Evolutionary conservation across 805 yeast species (phyloP).

Genomic region (Candida endomychidarum): DNA sequence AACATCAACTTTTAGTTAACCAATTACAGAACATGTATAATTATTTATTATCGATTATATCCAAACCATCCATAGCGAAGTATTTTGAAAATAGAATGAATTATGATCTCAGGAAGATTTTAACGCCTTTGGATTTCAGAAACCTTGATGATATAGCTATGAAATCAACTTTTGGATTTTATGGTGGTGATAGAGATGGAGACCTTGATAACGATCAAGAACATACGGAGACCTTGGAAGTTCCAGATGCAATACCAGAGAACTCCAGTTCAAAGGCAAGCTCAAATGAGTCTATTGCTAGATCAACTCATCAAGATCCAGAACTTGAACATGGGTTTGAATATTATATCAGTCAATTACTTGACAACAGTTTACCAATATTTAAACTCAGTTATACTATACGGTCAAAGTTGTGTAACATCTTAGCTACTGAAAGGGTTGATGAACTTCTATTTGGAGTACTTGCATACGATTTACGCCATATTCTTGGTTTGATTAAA

Average conservation of each 20-base stretch:
- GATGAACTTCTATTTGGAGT: conserved; percentile 70
- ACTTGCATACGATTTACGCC: conserved; percentile 61
- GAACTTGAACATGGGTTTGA: conserved; percentile 19
- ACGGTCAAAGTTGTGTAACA: conserved; percentile 57
- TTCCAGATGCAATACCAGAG: neutral
- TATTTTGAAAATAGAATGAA: conserved; percentile 72
- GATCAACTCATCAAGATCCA: neutral
- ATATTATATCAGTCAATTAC: conserved; percentile 28
- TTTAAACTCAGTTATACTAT: conserved; percentile 52
- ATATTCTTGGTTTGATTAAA: conserved; percentile 66
- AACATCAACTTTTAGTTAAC: conserved; percentile 22
- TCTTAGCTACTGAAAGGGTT: conserved; percentile 36
- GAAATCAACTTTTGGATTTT: conserved; percentile 36
- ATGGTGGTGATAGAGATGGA: neutral
- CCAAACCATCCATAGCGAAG: conserved; percentile 72
- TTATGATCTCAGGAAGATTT: conserved; percentile 73
- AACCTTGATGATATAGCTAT: conserved; percentile 61
- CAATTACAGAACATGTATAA: conserved; percentile 76
- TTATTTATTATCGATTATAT: conserved; percentile 76
- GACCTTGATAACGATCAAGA: too few relatives aligned
- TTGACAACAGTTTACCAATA: conserved; percentile 18
- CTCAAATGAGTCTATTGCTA: neutral
- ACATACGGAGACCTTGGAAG: neutral
- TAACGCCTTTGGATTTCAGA: conserved; percentile 72
- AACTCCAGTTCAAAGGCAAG: neutral